Evolutionary conservation across 805 yeast genomes (phyloP), one percentile per base, ranked within the genome.

Genomic region (Alloascoidea hylecoeti): DNA sequence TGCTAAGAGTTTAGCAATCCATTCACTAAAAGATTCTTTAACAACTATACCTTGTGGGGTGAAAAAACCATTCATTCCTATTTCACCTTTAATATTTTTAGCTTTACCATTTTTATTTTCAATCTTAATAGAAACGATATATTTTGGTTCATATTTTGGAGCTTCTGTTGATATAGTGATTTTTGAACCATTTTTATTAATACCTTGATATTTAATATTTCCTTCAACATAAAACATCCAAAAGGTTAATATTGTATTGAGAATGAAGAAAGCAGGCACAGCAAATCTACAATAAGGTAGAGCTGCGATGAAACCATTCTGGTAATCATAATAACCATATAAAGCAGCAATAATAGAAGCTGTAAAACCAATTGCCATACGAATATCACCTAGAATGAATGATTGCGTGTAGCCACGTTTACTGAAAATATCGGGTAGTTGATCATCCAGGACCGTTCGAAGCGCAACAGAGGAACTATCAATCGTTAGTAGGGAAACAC

Each of bases 341-440:
- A 39, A 40, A 3, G 47, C 60, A 9, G 59, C 53, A n/a, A 55
- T 44, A 3, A 46, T 35, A 4, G 56, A 50, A 1, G 58, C 40
- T 13, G 42, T 34, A 39, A 44, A 57, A 2, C 59, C 58, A 4
- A 56, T 32, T 2, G 42, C 49, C 13, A 57, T 46, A 16, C 54
- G 44, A 17, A 49, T 42, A 36, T 58, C 49, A 4, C 46, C 44
- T 18, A 47, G 42, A 15, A 35, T 36, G 35, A 44, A 44, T 18
- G 34, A 28, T 36, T 53, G 55, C 17, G 35, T 37, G 41, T 51
- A 57, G 16, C 60, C 58, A 18, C 38, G 34, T 6, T 33, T 38
- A 5, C 38, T 35, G 32, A 54, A 38, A 12, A 34, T 18, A 14
- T 14, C 12, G 5, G 36, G 16, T 12, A 34, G 13, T 18, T 14